Evolutionary conservation across 345 rosid genomes (phyloP).

Genomic region (Populus pruinosa): DNA sequence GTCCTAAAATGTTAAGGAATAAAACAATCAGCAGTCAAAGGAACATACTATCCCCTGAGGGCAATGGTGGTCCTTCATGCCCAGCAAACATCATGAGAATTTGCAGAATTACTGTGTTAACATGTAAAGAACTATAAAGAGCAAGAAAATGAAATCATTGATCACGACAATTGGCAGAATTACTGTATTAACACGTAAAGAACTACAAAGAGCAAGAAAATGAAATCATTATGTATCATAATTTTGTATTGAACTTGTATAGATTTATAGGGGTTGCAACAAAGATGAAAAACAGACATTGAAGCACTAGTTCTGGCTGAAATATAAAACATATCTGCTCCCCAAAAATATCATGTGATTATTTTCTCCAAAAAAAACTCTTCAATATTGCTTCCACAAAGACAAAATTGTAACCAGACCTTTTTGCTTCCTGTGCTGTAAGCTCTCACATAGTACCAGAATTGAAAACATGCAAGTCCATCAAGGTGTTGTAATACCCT

Average conservation of each 20-base stretch:
- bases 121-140: too few species aligned
- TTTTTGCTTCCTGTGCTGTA: not conserved
- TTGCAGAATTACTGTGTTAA: not conserved
- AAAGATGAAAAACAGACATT: too few species aligned
- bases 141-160: too few species aligned
- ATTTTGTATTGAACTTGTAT: too few species aligned
- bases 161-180: not conserved
- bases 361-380: not conserved
- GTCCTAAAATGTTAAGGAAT: not conserved
- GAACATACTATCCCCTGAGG: not conserved
- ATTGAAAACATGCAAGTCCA: slow-evolving; percentile 65
- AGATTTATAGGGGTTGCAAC: too few species aligned
- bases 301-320: too few species aligned
- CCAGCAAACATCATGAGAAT: not conserved
- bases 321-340: too few species aligned
- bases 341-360: not conserved
- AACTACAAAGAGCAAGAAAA: too few species aligned
- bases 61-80: too few species aligned
- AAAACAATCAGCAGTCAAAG: not conserved
- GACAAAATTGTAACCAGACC: not conserved
- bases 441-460: slow-evolving; percentile 34
- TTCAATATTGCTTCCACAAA: not conserved
- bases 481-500: slow-evolving; percentile 68
- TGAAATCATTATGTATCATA: too few species aligned
- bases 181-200: too few species aligned